These are phyloP conservation scores for Aspergillus panamensis DNA, from an alignment of 495 filamentous ascomycete species.

Conservation along the genomic window DNA sequence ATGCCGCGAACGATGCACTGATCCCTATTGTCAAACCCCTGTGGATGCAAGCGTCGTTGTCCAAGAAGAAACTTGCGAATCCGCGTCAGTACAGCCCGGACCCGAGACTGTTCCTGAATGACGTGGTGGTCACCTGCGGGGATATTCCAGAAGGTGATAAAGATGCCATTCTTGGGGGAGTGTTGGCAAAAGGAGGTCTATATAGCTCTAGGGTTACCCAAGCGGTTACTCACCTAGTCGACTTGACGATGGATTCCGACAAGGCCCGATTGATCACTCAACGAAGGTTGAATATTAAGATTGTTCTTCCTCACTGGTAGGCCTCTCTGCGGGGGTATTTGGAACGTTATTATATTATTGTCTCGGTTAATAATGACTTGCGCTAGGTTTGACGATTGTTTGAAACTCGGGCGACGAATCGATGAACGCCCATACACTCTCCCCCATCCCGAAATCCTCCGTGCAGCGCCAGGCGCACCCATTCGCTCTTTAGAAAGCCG, in stretches of 20 bases:
- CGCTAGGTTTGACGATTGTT: constrained; percentile 88
- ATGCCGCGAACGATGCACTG: constrained; percentile 63
- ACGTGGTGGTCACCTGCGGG: constrained; percentile 68
- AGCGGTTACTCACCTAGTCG: constrained; percentile 83
- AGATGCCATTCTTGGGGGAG: constrained; percentile 86
- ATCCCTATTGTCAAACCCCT: constrained; percentile 79
- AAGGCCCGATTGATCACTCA: constrained; percentile 62
- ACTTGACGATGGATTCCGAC: constrained; percentile 67
- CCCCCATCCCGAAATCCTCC: constrained; percentile 78
- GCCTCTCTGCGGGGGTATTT: constrained; percentile 15
- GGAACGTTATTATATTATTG: neutral
- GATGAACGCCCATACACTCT: constrained; percentile 83
- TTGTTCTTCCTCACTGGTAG: constrained; percentile 95
- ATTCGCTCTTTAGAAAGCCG: constrained; percentile 54
- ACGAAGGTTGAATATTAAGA: constrained; percentile 67
- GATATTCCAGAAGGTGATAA: constrained; percentile 87
- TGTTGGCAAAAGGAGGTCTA: constrained; percentile 83
- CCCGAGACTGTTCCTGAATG: constrained; percentile 82
- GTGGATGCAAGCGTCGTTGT: constrained; percentile 70
- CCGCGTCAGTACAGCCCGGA: constrained; percentile 85
- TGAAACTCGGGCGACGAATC: constrained; percentile 84
- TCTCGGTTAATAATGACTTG: neutral
- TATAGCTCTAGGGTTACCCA: constrained; percentile 66
- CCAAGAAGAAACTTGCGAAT: constrained; percentile 67
- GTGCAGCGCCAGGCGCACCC: constrained; percentile 48